These are phyloP conservation scores for Trametes pubescens DNA, from an alignment of 1,284 basidiomycete genomes.

Conservation along the genomic window DNA sequence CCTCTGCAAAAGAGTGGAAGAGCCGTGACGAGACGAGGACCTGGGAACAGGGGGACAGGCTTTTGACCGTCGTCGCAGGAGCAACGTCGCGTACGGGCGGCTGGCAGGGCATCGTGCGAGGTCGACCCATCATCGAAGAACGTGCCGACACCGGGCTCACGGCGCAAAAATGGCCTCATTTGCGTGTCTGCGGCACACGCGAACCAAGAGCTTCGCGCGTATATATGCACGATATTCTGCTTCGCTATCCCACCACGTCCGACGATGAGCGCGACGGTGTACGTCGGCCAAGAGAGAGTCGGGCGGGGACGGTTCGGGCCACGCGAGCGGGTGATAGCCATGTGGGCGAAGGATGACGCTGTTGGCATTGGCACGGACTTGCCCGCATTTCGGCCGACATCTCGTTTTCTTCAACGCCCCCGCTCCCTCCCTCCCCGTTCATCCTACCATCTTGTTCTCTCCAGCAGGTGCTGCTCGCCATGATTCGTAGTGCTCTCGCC, in stretches of 20 bases:
- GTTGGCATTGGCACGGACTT: constrained; percentile 25
- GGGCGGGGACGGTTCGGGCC: constrained; percentile 26
- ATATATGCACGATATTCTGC: constrained; percentile 3
- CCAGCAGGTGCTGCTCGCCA: constrained; percentile 47
- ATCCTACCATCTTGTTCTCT: constrained; percentile 34
- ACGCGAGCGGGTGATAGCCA: constrained; percentile 29
- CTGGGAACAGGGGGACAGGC: not conserved
- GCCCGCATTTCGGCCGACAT: constrained; percentile 39
- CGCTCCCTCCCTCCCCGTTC: constrained; percentile 35
- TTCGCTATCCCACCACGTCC: not conserved
- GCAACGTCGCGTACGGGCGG: constrained; percentile 12
- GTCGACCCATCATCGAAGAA: constrained; percentile 10
- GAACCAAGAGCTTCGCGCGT: not conserved
- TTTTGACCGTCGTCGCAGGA: constrained; percentile 15
- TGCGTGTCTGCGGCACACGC: not conserved
- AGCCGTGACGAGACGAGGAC: constrained; percentile 21
- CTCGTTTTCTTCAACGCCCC: constrained; percentile 35
- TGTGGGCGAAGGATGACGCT: constrained; percentile 34
- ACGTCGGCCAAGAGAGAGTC: constrained; percentile 4
- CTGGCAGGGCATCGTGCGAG: constrained; percentile 17
- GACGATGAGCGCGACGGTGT: not conserved
- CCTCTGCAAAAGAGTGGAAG: constrained; percentile 19
- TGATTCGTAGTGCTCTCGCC: constrained; percentile 74
- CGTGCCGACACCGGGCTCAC: constrained; percentile 4
- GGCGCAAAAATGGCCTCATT: constrained; percentile 12